A percentile compares a stretch with the other conserved stretches of the same genome.
Conservation (phyloP, 768 basidiomycete genomes). For the Hericium erinaceus region DNA sequence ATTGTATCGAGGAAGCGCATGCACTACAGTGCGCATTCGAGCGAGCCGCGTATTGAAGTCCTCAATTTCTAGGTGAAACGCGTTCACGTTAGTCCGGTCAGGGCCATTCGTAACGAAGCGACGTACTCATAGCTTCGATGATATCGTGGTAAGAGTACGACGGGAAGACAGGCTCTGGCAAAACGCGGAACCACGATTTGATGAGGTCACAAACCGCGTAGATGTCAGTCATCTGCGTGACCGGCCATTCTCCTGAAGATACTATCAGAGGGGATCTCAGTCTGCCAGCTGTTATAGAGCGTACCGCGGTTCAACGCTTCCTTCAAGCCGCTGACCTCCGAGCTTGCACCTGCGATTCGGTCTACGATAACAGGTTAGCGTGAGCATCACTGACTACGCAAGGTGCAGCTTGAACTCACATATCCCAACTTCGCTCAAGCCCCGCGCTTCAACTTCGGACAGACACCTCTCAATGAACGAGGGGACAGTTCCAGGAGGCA, state of each 20-base stretch:
- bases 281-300: conserved; percentile 1
- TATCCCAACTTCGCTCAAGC: conserved; percentile 74
- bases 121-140: conserved; percentile 60
- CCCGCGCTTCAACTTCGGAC: conserved; percentile 62
- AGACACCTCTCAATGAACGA: conserved; percentile 57
- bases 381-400: not conserved
- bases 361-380: conserved; percentile 31
- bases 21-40: conserved; percentile 59
- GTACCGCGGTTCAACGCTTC: conserved; percentile 69
- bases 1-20: conserved; percentile 58
- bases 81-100: not conserved
- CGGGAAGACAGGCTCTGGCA: conserved; percentile 77
- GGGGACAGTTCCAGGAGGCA: conserved; percentile 54
- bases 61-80: conserved; percentile 42
- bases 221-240: conserved; percentile 56
- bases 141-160: conserved; percentile 55
- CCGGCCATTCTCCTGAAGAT: conserved; percentile 47
- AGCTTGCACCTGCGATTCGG: conserved; percentile 72
- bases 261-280: not conserved
- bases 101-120: not conserved
- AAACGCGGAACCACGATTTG: conserved; percentile 77
- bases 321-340: conserved; percentile 58
- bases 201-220: conserved; percentile 78
- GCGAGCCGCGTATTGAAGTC: conserved; percentile 58
- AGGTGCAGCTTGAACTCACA: conserved; percentile 37